Base-by-base conservation (phyloP, 1,284 basidiomycete species). In the Chondrostereum purpureum region DNA sequence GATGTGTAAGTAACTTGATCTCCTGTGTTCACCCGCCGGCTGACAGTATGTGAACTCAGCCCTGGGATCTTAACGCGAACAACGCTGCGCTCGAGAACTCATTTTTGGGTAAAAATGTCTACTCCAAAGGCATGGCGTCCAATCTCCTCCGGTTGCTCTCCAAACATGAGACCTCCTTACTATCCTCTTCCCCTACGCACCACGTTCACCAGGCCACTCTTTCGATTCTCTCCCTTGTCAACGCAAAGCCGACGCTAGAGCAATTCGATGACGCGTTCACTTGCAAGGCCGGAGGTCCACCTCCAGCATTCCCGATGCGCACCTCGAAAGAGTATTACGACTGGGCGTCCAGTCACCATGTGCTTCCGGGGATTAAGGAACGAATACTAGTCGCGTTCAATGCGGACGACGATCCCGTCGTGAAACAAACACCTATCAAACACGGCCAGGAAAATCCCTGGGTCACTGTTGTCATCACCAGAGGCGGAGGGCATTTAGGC, bases 321-420 rank as follows among this genome's bases (percentile, higher is more conserved):
- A 69, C 73, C 4, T 85, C 87, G 2, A 66, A 78, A 21, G 86
- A 80, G 36, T 99, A 99, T 66, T 99, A 99, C 64, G 61, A 65
- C 45, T 87, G 84, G 76, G 83, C 79, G 22, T 72, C 72, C 11
- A 73, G 68, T 48, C 67, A 74, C 33, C 34, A 40, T 20, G 43
- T 45, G 20, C 22, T 41, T 16, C 39, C 39, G 16, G 3, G 21
- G n/a, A 13, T 41, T 13, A 16, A 21, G 21, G 39, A n/a, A 5
- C 16, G 17, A 18, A 31, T 31, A 31, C 34, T 43, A 12, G 16
- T 43, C 16, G 42, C 24, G 10, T 16, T 43, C n/a, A 43, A 43
- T 22, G 22, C 42, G 5, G 42, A 14, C 3, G 42, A 43, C 23
- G 42, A 43, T 35, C 42, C 42, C 10, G 27, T 43, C 31, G 42